Evolutionary conservation across 352 stramenopile species (phyloP), one percentile per base, ranked within the genome.

Genomic region (Globisporangium camurandrum): DNA sequence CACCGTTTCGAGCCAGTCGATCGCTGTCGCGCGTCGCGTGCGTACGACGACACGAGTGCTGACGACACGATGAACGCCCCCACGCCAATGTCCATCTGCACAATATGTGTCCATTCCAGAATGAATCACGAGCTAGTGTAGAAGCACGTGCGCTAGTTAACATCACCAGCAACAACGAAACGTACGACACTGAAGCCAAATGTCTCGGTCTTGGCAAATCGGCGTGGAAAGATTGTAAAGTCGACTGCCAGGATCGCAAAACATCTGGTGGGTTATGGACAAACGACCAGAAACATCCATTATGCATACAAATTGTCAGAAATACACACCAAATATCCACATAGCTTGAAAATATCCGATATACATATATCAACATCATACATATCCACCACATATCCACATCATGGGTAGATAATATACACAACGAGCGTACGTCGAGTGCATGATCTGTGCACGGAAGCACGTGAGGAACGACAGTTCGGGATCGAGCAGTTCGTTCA

Each of bases 231-330:
- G 7, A 98, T 51, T 9, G 75, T 82, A 68, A 99, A 99, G 54
- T 99, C 97, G 4, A 99, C 95, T 2, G 96, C 96, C n/a, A 99
- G 67, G 50, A 99, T 99, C 33, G 85, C 82, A 30, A 93, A 87
- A 30, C 76, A 88, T 7, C 80, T 93, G 27, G 26, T 51, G 11
- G 2, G 22, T 17, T n/a, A 17, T 27, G n/a, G 23, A 0, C 39
- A 34, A 38, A 7, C 33, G 33, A 38, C 11, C 5, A 7, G 11
- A 38, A 3, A n/a, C 33, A 36, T 14, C 30, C 31, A 37, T 4
- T 10, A 17, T 17, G 10, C 8, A n/a, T 39, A 39, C 33, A 17
- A n/a, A n/a, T n/a, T 14, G 33, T 17, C 33, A 39, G 33, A 14
- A 34, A 20, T 4, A 44, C 3, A 5, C 9, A 17, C 6, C 11